A percentile compares a stretch with the other conserved stretches of the same genome.
phyloP scores from a whole-genome alignment of 495 filamentous ascomycete species.

The Hamigera avellanea region DNA sequence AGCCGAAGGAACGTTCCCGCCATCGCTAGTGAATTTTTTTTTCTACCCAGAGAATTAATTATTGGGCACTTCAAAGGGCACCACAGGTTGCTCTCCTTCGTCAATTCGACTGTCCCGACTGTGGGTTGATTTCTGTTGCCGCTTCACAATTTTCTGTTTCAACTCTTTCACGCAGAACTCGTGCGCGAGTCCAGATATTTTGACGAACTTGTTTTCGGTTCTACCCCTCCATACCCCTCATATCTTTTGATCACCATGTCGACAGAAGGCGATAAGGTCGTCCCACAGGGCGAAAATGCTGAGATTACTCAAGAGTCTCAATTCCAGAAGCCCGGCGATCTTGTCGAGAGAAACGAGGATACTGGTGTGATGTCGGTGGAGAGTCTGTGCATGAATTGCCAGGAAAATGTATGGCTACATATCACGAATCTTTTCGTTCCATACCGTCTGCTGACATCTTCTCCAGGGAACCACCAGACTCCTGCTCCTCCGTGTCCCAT shows the following conservation, averaged over 20 bases:
- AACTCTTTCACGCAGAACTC: too few relatives aligned
- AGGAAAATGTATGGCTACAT: slow-evolving; percentile 56
- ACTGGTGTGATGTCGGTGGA: slow-evolving; percentile 40
- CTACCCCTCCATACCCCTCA: background rate
- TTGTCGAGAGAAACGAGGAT: slow-evolving; percentile 34
- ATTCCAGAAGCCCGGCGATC: slow-evolving; percentile 32
- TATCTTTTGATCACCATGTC: slow-evolving; percentile 16
- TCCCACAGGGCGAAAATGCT: slow-evolving; percentile 7
- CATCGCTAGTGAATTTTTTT: slow-evolving; percentile 16
- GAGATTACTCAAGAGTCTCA: slow-evolving; percentile 11
- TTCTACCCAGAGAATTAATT: too few relatives aligned
- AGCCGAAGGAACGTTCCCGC: slow-evolving; percentile 29
- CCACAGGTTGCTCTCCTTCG: too few relatives aligned
- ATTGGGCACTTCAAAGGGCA: too few relatives aligned
- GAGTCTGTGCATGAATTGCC: slow-evolving; percentile 76
- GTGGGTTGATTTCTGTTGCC: too few relatives aligned
- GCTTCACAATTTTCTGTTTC: too few relatives aligned
- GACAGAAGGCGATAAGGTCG: slow-evolving; percentile 10
- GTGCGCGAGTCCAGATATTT: too few relatives aligned
- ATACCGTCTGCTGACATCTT: slow-evolving; percentile 2
- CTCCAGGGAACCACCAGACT: slow-evolving; percentile 73
- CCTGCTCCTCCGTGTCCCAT: slow-evolving; percentile 82
- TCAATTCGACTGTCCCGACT: too few relatives aligned
- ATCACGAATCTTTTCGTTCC: background rate
- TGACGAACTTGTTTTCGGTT: too few relatives aligned